Evolutionary conservation across 106 monocot genomes (phyloP).

Genomic region (Phalaenopsis equestris): DNA sequence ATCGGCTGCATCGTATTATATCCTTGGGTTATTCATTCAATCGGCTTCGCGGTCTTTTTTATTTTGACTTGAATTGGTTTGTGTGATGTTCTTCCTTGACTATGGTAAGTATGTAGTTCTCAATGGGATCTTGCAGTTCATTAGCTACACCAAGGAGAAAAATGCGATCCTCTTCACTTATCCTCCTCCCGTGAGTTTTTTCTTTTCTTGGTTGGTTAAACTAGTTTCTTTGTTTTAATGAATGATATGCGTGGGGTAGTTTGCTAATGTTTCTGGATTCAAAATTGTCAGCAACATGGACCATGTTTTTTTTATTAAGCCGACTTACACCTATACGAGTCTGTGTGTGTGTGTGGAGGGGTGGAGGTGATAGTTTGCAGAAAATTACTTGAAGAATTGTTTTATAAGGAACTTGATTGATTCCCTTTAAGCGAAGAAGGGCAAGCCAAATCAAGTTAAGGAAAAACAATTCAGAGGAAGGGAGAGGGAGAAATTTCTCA

Average conservation of each 20-base stretch:
- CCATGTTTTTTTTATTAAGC: too few species aligned
- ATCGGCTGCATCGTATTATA: conserved; percentile 83
- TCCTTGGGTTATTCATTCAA: conserved; percentile 34
- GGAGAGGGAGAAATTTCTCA: too few species aligned
- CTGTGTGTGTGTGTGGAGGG: too few species aligned
- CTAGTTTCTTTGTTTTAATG: not conserved
- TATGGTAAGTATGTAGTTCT: conserved; percentile 74
- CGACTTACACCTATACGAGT: too few species aligned
- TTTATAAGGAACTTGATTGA: too few species aligned
- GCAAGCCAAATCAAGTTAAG: too few species aligned
- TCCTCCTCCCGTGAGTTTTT: conserved; percentile 62
- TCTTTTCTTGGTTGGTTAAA: not conserved
- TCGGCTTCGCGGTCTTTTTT: not conserved
- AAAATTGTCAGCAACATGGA: too few species aligned
- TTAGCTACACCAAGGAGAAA: conserved; percentile 87
- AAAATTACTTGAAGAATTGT: too few species aligned
- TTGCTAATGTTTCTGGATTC: not conserved
- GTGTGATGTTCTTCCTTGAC: conserved; percentile 39
- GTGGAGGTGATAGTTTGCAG: too few species aligned
- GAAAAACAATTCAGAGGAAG: too few species aligned
- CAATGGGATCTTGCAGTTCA: conserved; percentile 61
- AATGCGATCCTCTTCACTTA: conserved; percentile 92
- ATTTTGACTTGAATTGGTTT: not conserved
- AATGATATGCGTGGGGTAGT: not conserved
- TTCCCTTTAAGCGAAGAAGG: too few species aligned